Evolutionary conservation across 1,284 basidiomycete genomes (phyloP).

Genomic region (Irpex lacteus): DNA sequence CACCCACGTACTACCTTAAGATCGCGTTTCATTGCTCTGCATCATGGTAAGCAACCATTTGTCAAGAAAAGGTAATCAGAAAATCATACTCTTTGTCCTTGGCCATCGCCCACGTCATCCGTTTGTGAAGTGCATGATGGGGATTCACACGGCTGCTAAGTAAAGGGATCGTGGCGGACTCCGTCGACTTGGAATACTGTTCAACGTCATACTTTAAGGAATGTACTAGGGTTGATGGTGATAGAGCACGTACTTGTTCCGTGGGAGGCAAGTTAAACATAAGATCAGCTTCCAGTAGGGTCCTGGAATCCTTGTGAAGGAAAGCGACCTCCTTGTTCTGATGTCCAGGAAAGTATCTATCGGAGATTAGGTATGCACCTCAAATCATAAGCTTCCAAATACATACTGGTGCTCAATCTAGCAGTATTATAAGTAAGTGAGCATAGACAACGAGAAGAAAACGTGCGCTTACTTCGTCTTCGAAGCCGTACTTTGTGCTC

Average conservation of each 20-base stretch:
- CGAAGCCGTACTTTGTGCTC: conserved; percentile 75
- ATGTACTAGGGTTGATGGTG: background rate
- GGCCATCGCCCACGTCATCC: conserved; percentile 47
- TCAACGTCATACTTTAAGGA: conserved; percentile 1
- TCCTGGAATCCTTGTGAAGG: conserved; percentile 75
- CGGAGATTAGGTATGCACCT: background rate
- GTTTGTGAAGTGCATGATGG: conserved; percentile 56
- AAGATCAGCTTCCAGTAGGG: conserved; percentile 85
- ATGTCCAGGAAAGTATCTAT: conserved; percentile 80
- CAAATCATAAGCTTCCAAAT: background rate
- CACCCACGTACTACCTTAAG: conserved; percentile 72
- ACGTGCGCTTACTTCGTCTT: conserved; percentile 61
- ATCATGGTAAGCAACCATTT: background rate
- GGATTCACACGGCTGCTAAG: conserved; percentile 51
- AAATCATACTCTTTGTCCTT: conserved; percentile 55
- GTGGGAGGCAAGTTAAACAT: conserved; percentile 85
- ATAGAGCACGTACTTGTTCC: conserved; percentile 65
- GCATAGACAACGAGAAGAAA: conserved; percentile 5
- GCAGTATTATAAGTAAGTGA: background rate
- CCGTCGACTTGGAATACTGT: conserved; percentile 52
- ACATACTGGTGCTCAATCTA: conserved; percentile 63
- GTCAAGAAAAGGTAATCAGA: background rate
- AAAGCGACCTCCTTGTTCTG: conserved; percentile 89
- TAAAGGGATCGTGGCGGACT: conserved; percentile 45
- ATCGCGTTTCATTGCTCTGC: conserved; percentile 72